A percentile compares a stretch with the other conserved stretches of the same genome.
phyloP scores from a whole-genome alignment of 306 rosid species.

The Pueraria montana region DNA sequence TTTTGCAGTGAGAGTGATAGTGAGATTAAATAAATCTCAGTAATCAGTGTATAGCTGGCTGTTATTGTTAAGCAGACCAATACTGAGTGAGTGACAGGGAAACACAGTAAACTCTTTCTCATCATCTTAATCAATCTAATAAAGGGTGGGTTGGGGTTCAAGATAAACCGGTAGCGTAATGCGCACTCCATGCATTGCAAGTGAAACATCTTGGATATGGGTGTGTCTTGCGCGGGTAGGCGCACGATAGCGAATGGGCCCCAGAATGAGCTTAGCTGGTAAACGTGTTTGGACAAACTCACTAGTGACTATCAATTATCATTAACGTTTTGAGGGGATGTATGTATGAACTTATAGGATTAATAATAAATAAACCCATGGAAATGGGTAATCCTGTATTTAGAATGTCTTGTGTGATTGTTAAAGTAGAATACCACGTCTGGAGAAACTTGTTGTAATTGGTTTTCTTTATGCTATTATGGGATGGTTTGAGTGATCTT shows the following conservation, averaged over 20 bases:
- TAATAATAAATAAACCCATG: neutral
- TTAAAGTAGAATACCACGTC: neutral
- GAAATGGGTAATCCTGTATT: neutral
- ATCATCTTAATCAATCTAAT: conserved; percentile 12
- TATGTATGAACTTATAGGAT: neutral
- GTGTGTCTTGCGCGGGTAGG: conserved; percentile 38
- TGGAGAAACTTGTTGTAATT: neutral
- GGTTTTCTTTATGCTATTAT: neutral
- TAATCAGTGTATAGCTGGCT: conserved; percentile 40
- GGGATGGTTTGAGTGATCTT: conserved; percentile 4
- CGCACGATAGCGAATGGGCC: conserved; percentile 42
- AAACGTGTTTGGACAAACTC: neutral
- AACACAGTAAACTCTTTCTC: conserved; percentile 48
- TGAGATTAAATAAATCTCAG: conserved; percentile 43
- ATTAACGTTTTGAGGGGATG: neutral
- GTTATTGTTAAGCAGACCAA: conserved; percentile 62
- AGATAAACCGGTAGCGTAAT: conserved; percentile 55
- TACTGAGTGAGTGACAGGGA: conserved; percentile 53
- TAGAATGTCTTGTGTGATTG: conserved; percentile 18
- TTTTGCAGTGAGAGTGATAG: conserved; percentile 43
- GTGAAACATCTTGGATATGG: neutral
- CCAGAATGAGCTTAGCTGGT: conserved; percentile 40
- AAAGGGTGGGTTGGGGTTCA: conserved; percentile 7
- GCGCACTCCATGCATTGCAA: conserved; percentile 53
- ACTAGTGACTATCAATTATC: conserved; percentile 12